These are phyloP conservation scores for Lactarius evosmus DNA, from an alignment of 768 basidiomycete species.

Conservation along the genomic window DNA sequence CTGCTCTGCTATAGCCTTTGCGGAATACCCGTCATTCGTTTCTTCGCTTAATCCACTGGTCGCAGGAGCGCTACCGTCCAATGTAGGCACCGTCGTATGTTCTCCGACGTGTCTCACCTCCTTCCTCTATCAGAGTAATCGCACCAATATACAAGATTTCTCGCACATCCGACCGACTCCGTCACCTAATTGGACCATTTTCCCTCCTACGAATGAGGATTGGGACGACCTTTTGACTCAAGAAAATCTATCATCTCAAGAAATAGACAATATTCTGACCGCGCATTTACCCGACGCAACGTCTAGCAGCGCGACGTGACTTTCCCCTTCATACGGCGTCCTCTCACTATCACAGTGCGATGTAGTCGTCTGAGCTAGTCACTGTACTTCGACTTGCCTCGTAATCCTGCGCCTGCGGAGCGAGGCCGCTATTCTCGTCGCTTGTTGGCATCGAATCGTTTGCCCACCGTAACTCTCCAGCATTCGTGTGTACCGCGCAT, in stretches of 20 bases:
- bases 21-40: conserved; percentile 50
- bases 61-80: neutral
- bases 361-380: neutral
- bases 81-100: conserved; percentile 1
- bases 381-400: neutral
- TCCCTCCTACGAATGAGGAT: neutral
- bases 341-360: neutral
- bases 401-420: neutral
- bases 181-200: conserved; percentile 68
- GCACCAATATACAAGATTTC: conserved; percentile 72
- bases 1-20: conserved; percentile 60
- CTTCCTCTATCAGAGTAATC: conserved; percentile 36
- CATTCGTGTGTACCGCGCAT: neutral
- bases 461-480: neutral
- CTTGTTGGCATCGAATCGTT: neutral
- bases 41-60: conserved; percentile 13
- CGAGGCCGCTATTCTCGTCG: neutral
- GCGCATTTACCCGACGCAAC: conserved; percentile 12
- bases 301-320: neutral
- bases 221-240: conserved; percentile 18
- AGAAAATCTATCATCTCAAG: neutral
- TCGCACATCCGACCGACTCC: conserved; percentile 73
- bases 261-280: conserved; percentile 6
- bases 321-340: neutral
- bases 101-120: neutral